phyloP scores from a whole-genome alignment of 495 filamentous ascomycete species.

The Usnea hakonensis region DNA sequence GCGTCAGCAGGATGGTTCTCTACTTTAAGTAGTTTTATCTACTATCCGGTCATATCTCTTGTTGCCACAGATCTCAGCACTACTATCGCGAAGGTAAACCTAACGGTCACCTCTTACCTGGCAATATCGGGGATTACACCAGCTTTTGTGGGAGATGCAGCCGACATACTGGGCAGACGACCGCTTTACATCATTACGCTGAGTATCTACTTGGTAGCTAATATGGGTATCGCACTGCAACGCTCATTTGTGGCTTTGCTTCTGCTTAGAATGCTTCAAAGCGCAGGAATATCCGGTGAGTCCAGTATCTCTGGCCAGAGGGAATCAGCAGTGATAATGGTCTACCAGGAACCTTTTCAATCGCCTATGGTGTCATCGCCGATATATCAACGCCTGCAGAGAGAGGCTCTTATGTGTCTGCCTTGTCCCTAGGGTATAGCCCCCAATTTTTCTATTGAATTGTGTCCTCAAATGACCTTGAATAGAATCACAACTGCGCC shows the following conservation, averaged over 20 bases:
- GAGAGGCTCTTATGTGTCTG: slow-evolving; percentile 50
- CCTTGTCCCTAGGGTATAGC: slow-evolving; percentile 18
- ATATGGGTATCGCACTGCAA: slow-evolving; percentile 56
- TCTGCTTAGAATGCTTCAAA: slow-evolving; percentile 56
- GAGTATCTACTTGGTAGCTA: slow-evolving; percentile 52
- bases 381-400: slow-evolving; percentile 53
- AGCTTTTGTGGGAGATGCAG: slow-evolving; percentile 51
- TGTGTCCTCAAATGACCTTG: slow-evolving; percentile 5
- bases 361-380: slow-evolving; percentile 38
- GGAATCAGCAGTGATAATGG: too few relatives aligned
- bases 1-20: too few relatives aligned
- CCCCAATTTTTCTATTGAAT: slow-evolving; percentile 1
- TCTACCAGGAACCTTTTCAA: slow-evolving; percentile 10
- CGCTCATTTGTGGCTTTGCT: slow-evolving; percentile 52
- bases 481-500: too few relatives aligned
- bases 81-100: slow-evolving; percentile 53
- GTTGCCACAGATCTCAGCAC: slow-evolving; percentile 49
- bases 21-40: slow-evolving; percentile 69
- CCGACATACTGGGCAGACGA: slow-evolving; percentile 50
- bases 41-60: slow-evolving; percentile 63
- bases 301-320: too few relatives aligned
- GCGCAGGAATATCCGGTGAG: slow-evolving; percentile 51
- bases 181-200: slow-evolving; percentile 54
- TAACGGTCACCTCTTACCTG: slow-evolving; percentile 61
- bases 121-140: slow-evolving; percentile 55